Base-by-base conservation (phyloP, 192 early-diverging fungal species). In the Coemansia sp. region DNA sequence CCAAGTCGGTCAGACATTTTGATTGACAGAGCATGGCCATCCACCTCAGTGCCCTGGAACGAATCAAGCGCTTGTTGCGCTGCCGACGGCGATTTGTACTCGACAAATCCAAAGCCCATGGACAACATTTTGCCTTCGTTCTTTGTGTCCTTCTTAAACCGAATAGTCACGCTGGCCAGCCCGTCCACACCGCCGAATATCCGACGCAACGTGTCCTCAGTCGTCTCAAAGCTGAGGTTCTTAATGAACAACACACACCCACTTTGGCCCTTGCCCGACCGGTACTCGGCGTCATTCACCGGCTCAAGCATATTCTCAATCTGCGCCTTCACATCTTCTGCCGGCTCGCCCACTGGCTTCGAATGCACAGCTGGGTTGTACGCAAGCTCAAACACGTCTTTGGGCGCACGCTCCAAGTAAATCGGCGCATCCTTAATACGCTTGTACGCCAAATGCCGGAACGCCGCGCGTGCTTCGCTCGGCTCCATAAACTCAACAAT, bases 81-180 rank as follows among this genome's bases (percentile, higher is more conserved):
- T 59, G 89, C 87, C 43, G 93, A 88, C 62, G 91, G 88, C 38
- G 63, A 83, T 48, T 82, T 81, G 83, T 94, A 98, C 84, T 98
- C 95, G 53, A 94, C 84, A 78, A 98, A 98, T 54, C 97, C 97
- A 81, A 96, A 98, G 38, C 97, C 97, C 94, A 96, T 96, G 41
- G 90, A 93, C 63, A 93, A 70, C 60, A 70, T 59, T n/a, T 84
- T 85, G 11, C 86, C 88, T 5, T 89, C 86, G 15, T 87, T 87
- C 85, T 96, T 96, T 48, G 90, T 78, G 65, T 97, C 93, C 53
- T 86, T 86, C 67, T 96, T 96, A 60, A 86, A 88, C 21, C 90
- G 87, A 43, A 98, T 88, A 45, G 87, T 81, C n/a, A 88, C 89
- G 19, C 88, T 89, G 32, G 90, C 81, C 64, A 95, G 84, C 5